Base-by-base conservation (phyloP, 108 stramenopile species). In the Cafeteria roenbergensis region DNA sequence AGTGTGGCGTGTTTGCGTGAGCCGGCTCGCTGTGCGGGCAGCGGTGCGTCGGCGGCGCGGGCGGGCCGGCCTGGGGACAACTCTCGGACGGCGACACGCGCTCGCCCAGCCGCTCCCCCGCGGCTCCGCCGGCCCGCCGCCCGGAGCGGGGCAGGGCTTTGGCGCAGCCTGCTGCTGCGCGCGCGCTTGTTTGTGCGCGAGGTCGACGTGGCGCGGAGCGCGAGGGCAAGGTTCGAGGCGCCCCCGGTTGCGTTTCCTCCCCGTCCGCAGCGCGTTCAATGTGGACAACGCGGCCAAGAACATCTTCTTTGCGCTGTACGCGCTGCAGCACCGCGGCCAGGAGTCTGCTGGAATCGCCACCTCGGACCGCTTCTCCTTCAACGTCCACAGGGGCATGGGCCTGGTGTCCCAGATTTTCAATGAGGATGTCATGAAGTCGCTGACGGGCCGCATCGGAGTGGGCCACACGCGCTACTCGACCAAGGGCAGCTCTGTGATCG, bases 321-420 rank as follows among this genome's bases (percentile, higher is more conserved):
- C 93, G 56, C 87, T 99, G 65, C 94, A 99, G 69, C 97, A 99
- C 77, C 91, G 97, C 29, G 97, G 97, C 21, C 97, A 99, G 75
- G 97, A 99, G 74, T 93, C 94, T n/a, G 97, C 97, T 30, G 97
- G 97, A 25, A 93, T 92, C 56, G 92, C 87, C 27, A 92, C 90
- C 35, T 80, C 87, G 12, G 20, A 90, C 71, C 77, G 76, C 32
- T 71, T 76, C 9, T 84, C 88, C 51, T 80, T 94, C 52, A 88
- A 92, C 73, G 75, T 94, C 29, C 85, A 87, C 55, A 95, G 94
- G 77, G 95, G 92, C 75, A 93, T 91, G 66, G 97, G 97, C 30
- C 76, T 92, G 62, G 95, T 96, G 55, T 78, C 88, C 62, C 94
- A 99, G 61, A 92, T 99, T 29, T 99, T 99, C 70, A 90, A 87